Conservation (phyloP, 495 filamentous ascomycete species). For the Geopyxis carbonaria region DNA sequence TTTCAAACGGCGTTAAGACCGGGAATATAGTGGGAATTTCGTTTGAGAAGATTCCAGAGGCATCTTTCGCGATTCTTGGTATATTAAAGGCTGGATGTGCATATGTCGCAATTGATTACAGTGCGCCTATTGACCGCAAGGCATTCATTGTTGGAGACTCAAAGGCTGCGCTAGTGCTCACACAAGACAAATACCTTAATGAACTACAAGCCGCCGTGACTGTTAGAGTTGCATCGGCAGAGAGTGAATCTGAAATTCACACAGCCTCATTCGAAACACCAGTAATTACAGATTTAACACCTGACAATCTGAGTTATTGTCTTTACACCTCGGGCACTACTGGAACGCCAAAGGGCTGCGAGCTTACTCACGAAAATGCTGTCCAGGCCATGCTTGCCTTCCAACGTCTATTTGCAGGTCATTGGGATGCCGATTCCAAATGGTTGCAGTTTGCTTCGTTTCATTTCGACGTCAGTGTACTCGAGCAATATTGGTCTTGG, state of each 20-base stretch:
- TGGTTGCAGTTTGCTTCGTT: conserved; percentile 82
- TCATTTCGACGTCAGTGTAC: conserved; percentile 74
- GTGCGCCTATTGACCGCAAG: conserved; percentile 42
- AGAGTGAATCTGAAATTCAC: conserved; percentile 23
- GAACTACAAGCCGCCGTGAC: conserved; percentile 24
- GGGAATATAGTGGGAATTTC: conserved; percentile 52
- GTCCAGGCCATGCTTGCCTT: conserved; percentile 66
- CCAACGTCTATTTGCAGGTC: conserved; percentile 44
- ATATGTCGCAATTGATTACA: conserved; percentile 60
- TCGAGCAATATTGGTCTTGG: conserved; percentile 86
- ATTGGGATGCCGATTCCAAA: conserved; percentile 50
- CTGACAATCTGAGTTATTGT: conserved; percentile 46
- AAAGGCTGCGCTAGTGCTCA: conserved; percentile 35
- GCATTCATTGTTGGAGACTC: conserved; percentile 52
- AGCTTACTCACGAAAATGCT: conserved; percentile 55
- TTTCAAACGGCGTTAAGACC: conserved; percentile 23
- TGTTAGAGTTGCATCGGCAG: conserved; percentile 28
- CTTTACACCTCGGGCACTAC: conserved; percentile 75
- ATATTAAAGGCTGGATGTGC: conserved; percentile 67
- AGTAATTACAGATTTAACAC: conserved; percentile 21
- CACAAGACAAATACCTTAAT: conserved; percentile 24
- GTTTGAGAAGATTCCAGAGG: conserved; percentile 65
- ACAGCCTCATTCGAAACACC: conserved; percentile 19
- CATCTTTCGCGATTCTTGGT: conserved; percentile 62
- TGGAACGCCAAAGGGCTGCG: conserved; percentile 60